phyloP scores from a whole-genome alignment of 257 asterid species.

The Gynochthodes officinalis region DNA sequence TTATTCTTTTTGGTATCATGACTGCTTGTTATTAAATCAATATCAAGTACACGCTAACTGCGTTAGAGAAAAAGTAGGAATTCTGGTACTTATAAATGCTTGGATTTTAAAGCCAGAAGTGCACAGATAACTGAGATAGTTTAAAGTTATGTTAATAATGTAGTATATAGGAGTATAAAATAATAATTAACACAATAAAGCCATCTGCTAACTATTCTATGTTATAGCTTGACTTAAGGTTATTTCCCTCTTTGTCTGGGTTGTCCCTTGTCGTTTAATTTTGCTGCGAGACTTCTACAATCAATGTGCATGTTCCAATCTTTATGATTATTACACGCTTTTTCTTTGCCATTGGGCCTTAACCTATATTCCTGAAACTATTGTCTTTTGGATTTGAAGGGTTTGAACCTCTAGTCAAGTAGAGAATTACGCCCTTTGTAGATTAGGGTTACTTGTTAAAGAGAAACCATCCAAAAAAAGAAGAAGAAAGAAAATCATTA shows the following conservation, averaged over 20 bases:
- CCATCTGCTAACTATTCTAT: too few species aligned
- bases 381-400: background rate
- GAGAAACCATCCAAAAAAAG: background rate
- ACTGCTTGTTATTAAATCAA: background rate
- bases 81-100: background rate
- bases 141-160: background rate
- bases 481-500: background rate
- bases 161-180: background rate
- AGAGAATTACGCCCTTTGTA: background rate
- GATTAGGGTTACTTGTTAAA: background rate
- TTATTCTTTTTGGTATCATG: background rate
- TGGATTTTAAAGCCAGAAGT: background rate
- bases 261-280: background rate
- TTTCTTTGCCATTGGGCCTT: background rate
- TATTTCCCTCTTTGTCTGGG: background rate
- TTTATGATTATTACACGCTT: background rate
- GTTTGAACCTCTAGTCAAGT: background rate
- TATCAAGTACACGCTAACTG: background rate
- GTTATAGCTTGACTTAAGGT: background rate
- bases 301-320: background rate
- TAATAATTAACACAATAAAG: background rate
- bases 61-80: background rate
- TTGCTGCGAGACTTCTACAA: background rate
- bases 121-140: background rate
- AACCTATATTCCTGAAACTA: background rate